A percentile compares a stretch with the other conserved stretches of the same genome.
phyloP scores from a whole-genome alignment of 1,139 yeast species.

The Kurtzmaniella natalensis region DNA sequence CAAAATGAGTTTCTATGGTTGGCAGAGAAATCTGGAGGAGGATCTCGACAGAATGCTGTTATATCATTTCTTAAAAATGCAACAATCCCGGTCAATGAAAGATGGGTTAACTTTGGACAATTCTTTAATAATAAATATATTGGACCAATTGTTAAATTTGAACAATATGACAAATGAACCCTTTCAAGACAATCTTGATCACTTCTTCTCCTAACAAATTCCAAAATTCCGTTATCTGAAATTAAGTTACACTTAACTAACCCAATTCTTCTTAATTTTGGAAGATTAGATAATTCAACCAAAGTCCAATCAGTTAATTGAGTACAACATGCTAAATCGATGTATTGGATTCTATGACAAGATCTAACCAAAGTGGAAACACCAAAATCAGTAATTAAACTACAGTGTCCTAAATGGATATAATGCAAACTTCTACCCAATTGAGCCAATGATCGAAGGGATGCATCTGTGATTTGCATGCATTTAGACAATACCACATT shows the following conservation, averaged over 20 bases:
- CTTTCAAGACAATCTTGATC: constrained; percentile 78
- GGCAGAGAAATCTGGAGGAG: constrained; percentile 89
- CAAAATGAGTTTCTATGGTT: constrained; percentile 86
- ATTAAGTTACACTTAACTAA: constrained; percentile 87
- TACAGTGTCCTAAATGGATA: constrained; percentile 92
- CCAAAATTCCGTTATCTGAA: constrained; percentile 80
- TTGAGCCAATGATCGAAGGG: constrained; percentile 65
- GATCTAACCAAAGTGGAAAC: constrained; percentile 69
- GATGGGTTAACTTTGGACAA: constrained; percentile 84
- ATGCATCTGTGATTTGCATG: constrained; percentile 78
- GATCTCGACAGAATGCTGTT: constrained; percentile 85
- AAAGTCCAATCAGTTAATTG: constrained; percentile 85
- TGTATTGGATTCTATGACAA: constrained; percentile 85
- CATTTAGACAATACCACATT: constrained; percentile 90
- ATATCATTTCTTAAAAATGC: constrained; percentile 85
- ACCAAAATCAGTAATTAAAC: constrained; percentile 84
- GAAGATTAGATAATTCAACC: constrained; percentile 70
- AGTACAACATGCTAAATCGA: constrained; percentile 91
- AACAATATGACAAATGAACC: constrained; percentile 89
- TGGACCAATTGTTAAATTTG: constrained; percentile 68
- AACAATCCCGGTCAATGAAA: constrained; percentile 83
- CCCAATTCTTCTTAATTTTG: constrained; percentile 85
- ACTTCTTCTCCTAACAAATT: constrained; percentile 71
- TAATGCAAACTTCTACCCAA: constrained; percentile 84
- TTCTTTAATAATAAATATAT: constrained; percentile 69